Percentiles rank a stretch among this genome's conserved stretches.
These are phyloP conservation scores for Suhomyces kilbournensis DNA, from an alignment of 805 yeast species.

Conservation along the genomic window DNA sequence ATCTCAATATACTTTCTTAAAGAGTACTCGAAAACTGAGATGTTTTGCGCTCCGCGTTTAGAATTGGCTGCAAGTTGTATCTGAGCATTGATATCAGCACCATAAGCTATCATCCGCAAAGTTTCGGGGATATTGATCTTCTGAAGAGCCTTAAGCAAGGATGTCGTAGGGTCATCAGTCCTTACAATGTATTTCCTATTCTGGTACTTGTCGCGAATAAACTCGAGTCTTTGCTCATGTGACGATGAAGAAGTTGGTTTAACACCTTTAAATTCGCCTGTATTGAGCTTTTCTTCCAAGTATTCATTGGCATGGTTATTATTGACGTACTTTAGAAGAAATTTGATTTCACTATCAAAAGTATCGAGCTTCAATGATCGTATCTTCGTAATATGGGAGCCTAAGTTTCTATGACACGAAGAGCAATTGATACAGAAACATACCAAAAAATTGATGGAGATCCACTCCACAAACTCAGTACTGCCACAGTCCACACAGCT, in stretches of 20 bases:
- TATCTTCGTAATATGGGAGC: conserved; percentile 76
- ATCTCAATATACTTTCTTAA: conserved; percentile 40
- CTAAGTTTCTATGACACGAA: conserved; percentile 83
- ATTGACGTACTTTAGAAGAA: conserved; percentile 49
- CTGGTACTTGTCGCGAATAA: conserved; percentile 64
- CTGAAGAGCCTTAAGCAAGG: conserved; percentile 52
- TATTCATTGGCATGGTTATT: conserved; percentile 57
- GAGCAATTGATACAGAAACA: conserved; percentile 83
- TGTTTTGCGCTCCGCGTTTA: conserved; percentile 16
- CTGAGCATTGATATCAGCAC: conserved; percentile 45
- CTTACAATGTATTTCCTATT: conserved; percentile 43
- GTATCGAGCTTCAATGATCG: conserved; percentile 76
- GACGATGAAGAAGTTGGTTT: conserved; percentile 33
- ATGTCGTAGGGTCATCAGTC: conserved; percentile 24
- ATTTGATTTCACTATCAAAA: conserved; percentile 56
- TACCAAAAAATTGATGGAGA: conserved; percentile 69
- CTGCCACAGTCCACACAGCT: conserved; percentile 80
- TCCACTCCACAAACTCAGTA: conserved; percentile 73
- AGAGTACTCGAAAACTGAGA: conserved; percentile 47
- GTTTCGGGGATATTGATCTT: conserved; percentile 46
- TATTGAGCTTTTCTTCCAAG: conserved; percentile 49
- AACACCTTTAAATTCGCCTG: neutral
- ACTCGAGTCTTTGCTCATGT: conserved; percentile 51
- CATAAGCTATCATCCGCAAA: conserved; percentile 42
- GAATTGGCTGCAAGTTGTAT: conserved; percentile 29